Percentiles rank a stretch among this genome's conserved stretches.
Evolutionary conservation across 371 early-diverging fungal genomes (phyloP).

Genomic region (Circinella minor): DNA sequence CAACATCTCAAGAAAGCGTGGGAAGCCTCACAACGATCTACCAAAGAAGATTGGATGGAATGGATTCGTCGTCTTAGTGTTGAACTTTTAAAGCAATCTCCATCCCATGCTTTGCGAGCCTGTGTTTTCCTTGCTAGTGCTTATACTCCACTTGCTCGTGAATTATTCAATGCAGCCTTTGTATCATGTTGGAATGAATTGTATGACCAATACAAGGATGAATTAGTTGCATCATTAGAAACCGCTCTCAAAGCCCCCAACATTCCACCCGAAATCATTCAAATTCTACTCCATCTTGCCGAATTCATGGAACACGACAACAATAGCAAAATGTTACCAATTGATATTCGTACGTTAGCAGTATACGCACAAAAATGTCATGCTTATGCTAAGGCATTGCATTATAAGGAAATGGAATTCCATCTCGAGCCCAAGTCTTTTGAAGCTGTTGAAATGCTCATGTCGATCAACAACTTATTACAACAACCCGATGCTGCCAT

Average conservation of each 20-base stretch:
- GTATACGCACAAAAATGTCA: slow-evolving; percentile 93
- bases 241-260: slow-evolving; percentile 84
- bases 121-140: slow-evolving; percentile 85
- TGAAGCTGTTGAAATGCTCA: slow-evolving; percentile 90
- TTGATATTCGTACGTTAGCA: slow-evolving; percentile 90
- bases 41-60: slow-evolving; percentile 96
- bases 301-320: slow-evolving; percentile 99
- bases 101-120: slow-evolving; percentile 93
- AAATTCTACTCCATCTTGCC: slow-evolving; percentile 90
- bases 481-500: slow-evolving; percentile 97
- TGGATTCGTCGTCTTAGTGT: slow-evolving; percentile 94
- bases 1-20: slow-evolving; percentile 89
- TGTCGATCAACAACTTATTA: slow-evolving; percentile 93
- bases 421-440: slow-evolving; percentile 77
- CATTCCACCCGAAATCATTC: slow-evolving; percentile 92
- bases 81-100: slow-evolving; percentile 95
- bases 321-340: slow-evolving; percentile 94
- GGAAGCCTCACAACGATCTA: slow-evolving; percentile 90
- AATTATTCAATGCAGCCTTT: slow-evolving; percentile 97
- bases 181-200: slow-evolving; percentile 97
- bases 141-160: slow-evolving; percentile 85
- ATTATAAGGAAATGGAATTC: slow-evolving; percentile 98
- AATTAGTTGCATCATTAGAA: slow-evolving; percentile 85
- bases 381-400: slow-evolving; percentile 95
- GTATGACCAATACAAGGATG: slow-evolving; percentile 91